phyloP scores from a whole-genome alignment of 1,284 basidiomycete genomes.

The Ustilago shanxiensis region DNA sequence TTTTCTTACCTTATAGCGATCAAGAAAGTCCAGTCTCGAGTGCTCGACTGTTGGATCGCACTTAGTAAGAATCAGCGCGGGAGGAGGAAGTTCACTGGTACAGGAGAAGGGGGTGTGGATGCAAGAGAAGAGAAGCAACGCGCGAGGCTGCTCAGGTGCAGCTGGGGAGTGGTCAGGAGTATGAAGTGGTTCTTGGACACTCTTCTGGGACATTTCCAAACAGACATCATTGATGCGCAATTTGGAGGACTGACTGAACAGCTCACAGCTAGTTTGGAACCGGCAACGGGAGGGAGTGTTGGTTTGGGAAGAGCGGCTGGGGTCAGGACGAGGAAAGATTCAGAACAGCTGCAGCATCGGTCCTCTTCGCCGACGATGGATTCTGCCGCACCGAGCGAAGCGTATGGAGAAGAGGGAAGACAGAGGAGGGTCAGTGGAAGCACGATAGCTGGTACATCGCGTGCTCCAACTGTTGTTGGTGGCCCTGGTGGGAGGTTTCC shows the following conservation, averaged over 20 bases:
- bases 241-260: constrained; percentile 78
- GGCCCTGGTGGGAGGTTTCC: constrained; percentile 10
- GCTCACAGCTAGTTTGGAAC: constrained; percentile 68
- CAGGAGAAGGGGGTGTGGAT: constrained; percentile 84
- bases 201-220: constrained; percentile 77
- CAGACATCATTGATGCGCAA: constrained; percentile 88
- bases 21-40: constrained; percentile 82
- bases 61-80: constrained; percentile 85
- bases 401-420: constrained; percentile 27
- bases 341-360: constrained; percentile 15
- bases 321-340: constrained; percentile 27
- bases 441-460: constrained; percentile 12
- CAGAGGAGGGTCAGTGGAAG: constrained; percentile 26
- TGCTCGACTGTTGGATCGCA: constrained; percentile 84
- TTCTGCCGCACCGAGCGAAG: constrained; percentile 30
- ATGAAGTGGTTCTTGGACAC: constrained; percentile 93
- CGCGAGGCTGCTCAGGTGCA: constrained; percentile 77
- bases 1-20: constrained; percentile 86
- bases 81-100: constrained; percentile 84
- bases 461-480: constrained; percentile 23
- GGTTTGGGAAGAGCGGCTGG: constrained; percentile 1
- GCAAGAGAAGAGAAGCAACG: constrained; percentile 75
- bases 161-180: constrained; percentile 85
- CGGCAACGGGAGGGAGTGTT: neutral
- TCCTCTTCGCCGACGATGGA: constrained; percentile 17